Conservation (phyloP, 306 rosid genomes). For the Vigna nakashimae region DNA sequence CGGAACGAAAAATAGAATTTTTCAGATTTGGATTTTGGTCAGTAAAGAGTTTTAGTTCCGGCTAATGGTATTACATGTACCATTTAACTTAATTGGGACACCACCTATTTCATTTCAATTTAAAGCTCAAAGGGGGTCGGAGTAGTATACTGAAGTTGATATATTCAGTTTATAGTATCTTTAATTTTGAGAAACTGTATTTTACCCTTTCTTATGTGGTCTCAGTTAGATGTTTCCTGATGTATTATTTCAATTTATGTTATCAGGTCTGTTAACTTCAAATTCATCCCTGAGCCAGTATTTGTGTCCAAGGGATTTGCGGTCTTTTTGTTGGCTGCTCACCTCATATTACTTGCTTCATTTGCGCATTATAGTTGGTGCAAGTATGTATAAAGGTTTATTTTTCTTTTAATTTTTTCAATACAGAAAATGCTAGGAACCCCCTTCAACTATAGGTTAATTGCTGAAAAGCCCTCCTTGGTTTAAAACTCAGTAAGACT, state of each 20-base stretch:
- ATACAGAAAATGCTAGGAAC: constrained; percentile 33
- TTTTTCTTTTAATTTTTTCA: constrained; percentile 15
- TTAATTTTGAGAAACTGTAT: constrained; percentile 10
- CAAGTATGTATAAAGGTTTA: constrained; percentile 73
- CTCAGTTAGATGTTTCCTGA: constrained; percentile 26
- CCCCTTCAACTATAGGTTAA: constrained; percentile 1
- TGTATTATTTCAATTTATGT: constrained; percentile 47
- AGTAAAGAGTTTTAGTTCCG: not conserved
- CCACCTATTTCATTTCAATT: constrained; percentile 12
- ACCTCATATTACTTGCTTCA: constrained; percentile 65
- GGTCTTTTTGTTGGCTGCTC: constrained; percentile 69
- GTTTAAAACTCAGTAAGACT: constrained; percentile 21
- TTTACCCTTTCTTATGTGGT: not conserved
- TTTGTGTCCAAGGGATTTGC: constrained; percentile 89
- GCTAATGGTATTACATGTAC: not conserved
- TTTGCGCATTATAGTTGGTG: constrained; percentile 91
- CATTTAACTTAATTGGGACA: constrained; percentile 4
- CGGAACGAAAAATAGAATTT: not conserved
- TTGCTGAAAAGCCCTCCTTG: not conserved
- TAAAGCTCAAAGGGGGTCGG: not conserved
- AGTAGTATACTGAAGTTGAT: constrained; percentile 17
- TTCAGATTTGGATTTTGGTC: not conserved
- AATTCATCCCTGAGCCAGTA: constrained; percentile 85
- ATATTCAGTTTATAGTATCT: not conserved
- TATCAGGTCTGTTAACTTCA: constrained; percentile 94